Conservation (phyloP, 2,329 filamentous ascomycete genomes). For the Harringtonia lauricola region DNA sequence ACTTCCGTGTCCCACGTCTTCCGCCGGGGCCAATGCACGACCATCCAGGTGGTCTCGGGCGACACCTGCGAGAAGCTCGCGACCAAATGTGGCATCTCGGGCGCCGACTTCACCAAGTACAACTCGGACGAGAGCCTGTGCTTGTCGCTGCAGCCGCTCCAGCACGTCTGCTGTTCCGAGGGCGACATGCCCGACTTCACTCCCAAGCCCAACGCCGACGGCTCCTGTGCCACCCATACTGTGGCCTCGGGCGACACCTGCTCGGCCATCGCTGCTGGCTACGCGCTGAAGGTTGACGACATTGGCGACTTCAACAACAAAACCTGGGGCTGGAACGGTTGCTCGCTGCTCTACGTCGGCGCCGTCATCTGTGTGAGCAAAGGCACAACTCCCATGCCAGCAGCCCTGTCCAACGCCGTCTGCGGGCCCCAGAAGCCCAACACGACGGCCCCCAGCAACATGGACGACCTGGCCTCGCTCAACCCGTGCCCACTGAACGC, state of each 20-base stretch:
- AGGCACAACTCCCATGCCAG: conserved; percentile 22
- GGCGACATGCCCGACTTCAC: conserved; percentile 21
- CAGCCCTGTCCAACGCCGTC: conserved; percentile 16
- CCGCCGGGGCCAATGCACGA: conserved; percentile 10
- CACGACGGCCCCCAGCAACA: conserved; percentile 13
- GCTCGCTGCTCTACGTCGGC: conserved; percentile 15
- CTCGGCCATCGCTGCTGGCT: conserved; percentile 15
- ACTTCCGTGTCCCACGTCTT: too few species aligned
- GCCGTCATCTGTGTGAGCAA: conserved; percentile 21
- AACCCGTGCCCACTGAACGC: conserved; percentile 14
- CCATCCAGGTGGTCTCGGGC: not conserved
- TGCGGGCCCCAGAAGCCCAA: conserved; percentile 24
- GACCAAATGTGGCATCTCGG: not conserved
- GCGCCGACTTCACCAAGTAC: conserved; percentile 13
- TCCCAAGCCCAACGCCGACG: conserved; percentile 22
- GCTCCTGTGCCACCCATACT: conserved; percentile 21
- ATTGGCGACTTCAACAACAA: conserved; percentile 19
- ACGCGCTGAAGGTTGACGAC: not conserved
- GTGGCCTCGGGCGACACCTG: conserved; percentile 22
- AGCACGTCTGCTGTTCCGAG: conserved; percentile 24
- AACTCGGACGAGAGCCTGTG: conserved; percentile 18
- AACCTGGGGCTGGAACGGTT: conserved; percentile 27
- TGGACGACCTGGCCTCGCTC: conserved; percentile 9
- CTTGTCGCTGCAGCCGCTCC: conserved; percentile 18
- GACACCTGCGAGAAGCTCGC: not conserved